Base-by-base conservation (phyloP, 495 filamentous ascomycete genomes). In the Neurospora hispaniola region DNA sequence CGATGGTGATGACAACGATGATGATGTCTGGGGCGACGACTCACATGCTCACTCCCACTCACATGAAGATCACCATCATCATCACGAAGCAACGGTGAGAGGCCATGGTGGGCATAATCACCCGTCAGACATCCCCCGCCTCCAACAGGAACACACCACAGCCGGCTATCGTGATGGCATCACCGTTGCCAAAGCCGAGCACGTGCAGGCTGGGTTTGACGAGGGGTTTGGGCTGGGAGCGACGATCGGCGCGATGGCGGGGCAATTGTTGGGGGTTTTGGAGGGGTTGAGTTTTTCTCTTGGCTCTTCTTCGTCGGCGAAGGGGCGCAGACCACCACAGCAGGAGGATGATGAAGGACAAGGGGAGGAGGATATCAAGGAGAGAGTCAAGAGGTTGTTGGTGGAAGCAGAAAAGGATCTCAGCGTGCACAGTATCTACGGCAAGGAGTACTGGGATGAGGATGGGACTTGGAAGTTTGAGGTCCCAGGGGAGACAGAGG, bases 111-210 rank as follows among this genome's bases (percentile, higher is more conserved):
- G 43, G 3, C 43, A 46, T 20, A 18, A 31, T 9, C 87, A 90
- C 72, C 85, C 83, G 23, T 91, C 90, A 54, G 93, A 96, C 75
- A 86, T 94, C 69, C 91, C 91, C n/a, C 88, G 90, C 70, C 87
- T 96, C 16, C 89, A 89, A 73, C 83, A 86, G 54, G 89, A 89
- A 73, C 94, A 98, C 80, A 86, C 88, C 42, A 97, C 90, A 9
- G 89, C 91, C n/a, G 95, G 96, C 69, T 98, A 98, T 82, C 90
- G 95, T 73, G 93, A 95, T 74, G 95, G 96, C 72, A 89, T 98
- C 74, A 84, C 91, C 4, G 76, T 79, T 4, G 91, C 90, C 23
- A 98, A 97, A 80, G 82, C 84, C 16, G 75, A 84, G 69, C 87
- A 86, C 74, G 86, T 96, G 14, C 95, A 98, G 78, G 80, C 81